Conservation (phyloP, 148 eudicot species). For the Silene uniflora region DNA sequence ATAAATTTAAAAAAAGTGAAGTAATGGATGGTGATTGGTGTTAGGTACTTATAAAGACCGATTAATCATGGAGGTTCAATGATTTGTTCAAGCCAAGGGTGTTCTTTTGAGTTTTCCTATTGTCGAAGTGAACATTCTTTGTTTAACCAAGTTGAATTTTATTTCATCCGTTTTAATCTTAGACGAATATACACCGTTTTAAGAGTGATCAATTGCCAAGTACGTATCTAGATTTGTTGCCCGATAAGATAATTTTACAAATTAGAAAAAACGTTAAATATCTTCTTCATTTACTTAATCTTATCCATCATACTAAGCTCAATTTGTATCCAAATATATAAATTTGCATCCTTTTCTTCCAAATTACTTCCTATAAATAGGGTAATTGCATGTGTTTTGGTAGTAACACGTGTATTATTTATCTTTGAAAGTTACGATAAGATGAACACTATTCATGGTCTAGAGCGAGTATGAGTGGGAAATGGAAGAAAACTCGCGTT, state of each 20-base stretch:
- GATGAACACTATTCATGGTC: background rate
- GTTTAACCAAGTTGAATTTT: too few relatives aligned
- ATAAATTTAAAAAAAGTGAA: background rate
- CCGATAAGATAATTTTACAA: too few relatives aligned
- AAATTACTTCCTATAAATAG: background rate
- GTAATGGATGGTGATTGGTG: background rate
- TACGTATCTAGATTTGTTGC: too few relatives aligned
- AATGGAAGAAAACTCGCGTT: too few relatives aligned
- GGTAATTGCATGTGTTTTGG: background rate
- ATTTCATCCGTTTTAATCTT: too few relatives aligned
- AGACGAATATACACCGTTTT: too few relatives aligned
- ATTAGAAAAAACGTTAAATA: too few relatives aligned
- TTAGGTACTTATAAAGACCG: background rate
- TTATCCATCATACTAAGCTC: too few relatives aligned
- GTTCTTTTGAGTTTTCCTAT: background rate
- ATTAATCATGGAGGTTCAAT: constrained; percentile 7
- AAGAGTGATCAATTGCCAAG: too few relatives aligned
- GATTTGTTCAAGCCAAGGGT: background rate
- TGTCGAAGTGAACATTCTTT: too few relatives aligned
- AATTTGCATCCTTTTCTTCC: background rate
- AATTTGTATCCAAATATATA: background rate
- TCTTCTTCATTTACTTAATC: too few relatives aligned
- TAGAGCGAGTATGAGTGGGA: too few relatives aligned
- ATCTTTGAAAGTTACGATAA: background rate
- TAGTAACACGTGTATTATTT: background rate